A percentile compares a stretch with the other conserved stretches of the same genome.
These are phyloP conservation scores for Pythium monospermum DNA, from an alignment of 352 stramenopile genomes.

Conservation along the genomic window DNA sequence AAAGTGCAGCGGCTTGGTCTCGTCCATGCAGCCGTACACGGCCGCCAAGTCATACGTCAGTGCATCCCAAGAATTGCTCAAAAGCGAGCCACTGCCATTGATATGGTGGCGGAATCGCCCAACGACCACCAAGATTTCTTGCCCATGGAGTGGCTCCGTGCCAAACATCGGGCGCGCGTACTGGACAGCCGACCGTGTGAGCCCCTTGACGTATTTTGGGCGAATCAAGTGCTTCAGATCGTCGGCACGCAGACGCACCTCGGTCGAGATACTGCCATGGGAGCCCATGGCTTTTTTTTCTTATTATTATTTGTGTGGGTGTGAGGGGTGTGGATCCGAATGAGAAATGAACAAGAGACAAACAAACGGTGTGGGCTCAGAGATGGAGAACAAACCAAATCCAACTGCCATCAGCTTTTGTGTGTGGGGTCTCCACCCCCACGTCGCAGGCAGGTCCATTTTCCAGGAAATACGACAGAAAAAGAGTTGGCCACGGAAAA, in stretches of 20 bases:
- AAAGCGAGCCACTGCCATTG: slow-evolving; percentile 16
- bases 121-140: slow-evolving; percentile 21
- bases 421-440: too few relatives aligned
- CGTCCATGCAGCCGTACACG: slow-evolving; percentile 9
- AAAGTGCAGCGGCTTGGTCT: slow-evolving; percentile 1
- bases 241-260: slow-evolving; percentile 17
- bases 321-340: neutral
- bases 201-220: slow-evolving; percentile 21
- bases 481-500: too few relatives aligned
- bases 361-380: too few relatives aligned
- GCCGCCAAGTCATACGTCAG: slow-evolving; percentile 24
- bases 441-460: too few relatives aligned
- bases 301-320: too few relatives aligned
- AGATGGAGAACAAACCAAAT: too few relatives aligned
- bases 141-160: slow-evolving; percentile 20
- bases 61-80: slow-evolving; percentile 17
- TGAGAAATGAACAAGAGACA: neutral
- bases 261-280: slow-evolving; percentile 19
- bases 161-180: slow-evolving; percentile 21
- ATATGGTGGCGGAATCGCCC: slow-evolving; percentile 22
- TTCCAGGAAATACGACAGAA: too few relatives aligned
- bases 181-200: slow-evolving; percentile 19
- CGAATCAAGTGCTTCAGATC: slow-evolving; percentile 24
- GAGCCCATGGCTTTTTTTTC: too few relatives aligned
- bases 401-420: too few relatives aligned